phyloP scores from a whole-genome alignment of 208 protist genomes.

The Wallacemonas sp. region DNA sequence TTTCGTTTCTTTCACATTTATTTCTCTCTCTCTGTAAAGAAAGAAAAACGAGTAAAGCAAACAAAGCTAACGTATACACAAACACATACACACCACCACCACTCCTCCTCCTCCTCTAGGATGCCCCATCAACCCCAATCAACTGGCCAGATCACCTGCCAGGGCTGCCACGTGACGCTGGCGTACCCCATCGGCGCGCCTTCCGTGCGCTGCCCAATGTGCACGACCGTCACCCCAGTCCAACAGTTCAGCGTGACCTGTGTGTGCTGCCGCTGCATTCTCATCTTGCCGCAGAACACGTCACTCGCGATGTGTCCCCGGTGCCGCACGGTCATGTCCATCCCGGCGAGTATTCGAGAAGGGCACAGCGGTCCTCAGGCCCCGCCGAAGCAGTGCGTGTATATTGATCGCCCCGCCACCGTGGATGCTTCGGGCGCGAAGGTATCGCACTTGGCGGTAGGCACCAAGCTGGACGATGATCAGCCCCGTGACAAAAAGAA shows the following conservation, averaged over 20 bases:
- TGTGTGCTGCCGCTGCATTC: constrained; percentile 75
- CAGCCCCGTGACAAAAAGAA: constrained; percentile 16
- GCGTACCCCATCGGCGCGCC: constrained; percentile 86
- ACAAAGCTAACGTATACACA: no score
- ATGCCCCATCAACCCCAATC: constrained; percentile 69
- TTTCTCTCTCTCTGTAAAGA: background rate
- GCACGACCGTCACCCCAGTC: constrained; percentile 73
- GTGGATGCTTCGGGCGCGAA: constrained; percentile 39
- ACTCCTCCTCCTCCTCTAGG: no score
- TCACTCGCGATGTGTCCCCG: constrained; percentile 83
- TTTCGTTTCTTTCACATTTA: background rate
- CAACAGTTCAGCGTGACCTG: constrained; percentile 84
- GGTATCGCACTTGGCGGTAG: constrained; percentile 59
- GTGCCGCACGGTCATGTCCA: constrained; percentile 84
- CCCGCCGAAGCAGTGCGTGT: constrained; percentile 78
- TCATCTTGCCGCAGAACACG: constrained; percentile 86
- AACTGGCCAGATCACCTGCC: constrained; percentile 78
- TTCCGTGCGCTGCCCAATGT: constrained; percentile 85
- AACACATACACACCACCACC: no score
- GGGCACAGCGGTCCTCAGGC: constrained; percentile 48
- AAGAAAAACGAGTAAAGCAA: background rate
- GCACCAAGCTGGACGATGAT: constrained; percentile 77
- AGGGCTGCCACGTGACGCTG: constrained; percentile 73
- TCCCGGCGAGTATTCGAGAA: constrained; percentile 79
- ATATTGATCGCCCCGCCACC: constrained; percentile 69